phyloP scores from a whole-genome alignment of 495 filamentous ascomycete species.

The Neurospora tetrasperma region DNA sequence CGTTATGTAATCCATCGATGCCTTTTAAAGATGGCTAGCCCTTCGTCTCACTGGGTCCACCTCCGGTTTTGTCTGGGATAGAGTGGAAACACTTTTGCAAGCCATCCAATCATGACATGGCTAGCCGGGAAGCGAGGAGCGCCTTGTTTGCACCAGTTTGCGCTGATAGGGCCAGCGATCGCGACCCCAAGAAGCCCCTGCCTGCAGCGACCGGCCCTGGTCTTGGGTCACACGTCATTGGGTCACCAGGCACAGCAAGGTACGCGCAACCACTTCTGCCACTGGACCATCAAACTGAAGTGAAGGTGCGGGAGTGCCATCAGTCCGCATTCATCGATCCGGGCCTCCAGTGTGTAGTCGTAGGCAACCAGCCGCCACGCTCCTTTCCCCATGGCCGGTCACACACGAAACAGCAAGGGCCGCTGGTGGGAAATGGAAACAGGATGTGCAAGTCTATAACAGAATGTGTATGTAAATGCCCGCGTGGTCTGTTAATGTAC shows the following conservation, averaged over 20 bases:
- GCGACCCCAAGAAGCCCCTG: neutral
- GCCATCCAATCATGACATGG: neutral
- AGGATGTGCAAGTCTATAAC: neutral
- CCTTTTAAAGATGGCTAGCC: neutral
- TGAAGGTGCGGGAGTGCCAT: neutral
- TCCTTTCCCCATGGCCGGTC: neutral
- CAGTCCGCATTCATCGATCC: neutral
- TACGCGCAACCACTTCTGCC: neutral
- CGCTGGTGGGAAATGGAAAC: neutral
- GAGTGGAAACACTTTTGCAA: neutral
- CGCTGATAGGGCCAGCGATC: neutral
- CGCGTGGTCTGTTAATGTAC: neutral
- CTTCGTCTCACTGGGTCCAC: neutral
- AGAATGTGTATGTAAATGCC: neutral
- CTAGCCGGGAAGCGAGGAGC: neutral
- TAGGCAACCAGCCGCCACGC: neutral
- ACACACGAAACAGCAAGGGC: slow-evolving; percentile 1
- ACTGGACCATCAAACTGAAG: neutral
- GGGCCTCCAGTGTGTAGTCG: neutral
- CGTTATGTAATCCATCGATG: neutral
- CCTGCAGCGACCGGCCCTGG: neutral
- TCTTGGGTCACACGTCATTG: slow-evolving; percentile 11
- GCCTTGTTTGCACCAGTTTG: neutral
- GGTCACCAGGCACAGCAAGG: slow-evolving; percentile 6
- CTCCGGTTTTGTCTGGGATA: neutral